These are phyloP conservation scores for Phlegmacium glaucopus DNA, from an alignment of 768 basidiomycete genomes.

Conservation along the genomic window DNA sequence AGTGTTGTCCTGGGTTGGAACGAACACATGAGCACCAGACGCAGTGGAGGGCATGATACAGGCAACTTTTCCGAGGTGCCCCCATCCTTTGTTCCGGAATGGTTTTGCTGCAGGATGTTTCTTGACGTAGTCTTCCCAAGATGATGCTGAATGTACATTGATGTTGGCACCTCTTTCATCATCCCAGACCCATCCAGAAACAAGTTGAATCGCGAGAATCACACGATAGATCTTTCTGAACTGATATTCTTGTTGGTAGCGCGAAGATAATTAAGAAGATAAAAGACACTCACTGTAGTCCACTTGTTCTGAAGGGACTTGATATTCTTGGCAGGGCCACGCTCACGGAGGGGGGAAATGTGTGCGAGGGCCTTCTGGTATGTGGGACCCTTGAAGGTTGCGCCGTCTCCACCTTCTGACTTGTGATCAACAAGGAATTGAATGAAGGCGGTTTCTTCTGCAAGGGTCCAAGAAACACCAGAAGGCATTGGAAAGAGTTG, in stretches of 20 bases:
- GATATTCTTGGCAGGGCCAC: neutral
- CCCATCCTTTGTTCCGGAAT: slow-evolving; percentile 19
- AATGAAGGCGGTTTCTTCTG: neutral
- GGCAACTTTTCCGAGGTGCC: neutral
- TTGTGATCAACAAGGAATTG: neutral
- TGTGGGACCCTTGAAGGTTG: neutral
- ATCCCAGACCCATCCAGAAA: slow-evolving; percentile 4
- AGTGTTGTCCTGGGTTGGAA: neutral
- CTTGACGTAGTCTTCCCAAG: slow-evolving; percentile 15
- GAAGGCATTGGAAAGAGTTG: too few species aligned
- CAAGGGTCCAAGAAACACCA: too few species aligned
- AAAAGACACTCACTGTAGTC: neutral
- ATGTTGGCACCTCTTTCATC: slow-evolving; percentile 9
- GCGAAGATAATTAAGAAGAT: neutral
- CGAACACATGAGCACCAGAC: neutral
- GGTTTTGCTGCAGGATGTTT: slow-evolving; percentile 16
- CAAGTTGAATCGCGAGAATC: neutral
- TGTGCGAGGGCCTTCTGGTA: neutral
- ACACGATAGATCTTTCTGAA: neutral
- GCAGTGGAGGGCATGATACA: slow-evolving; percentile 5
- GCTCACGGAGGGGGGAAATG: neutral
- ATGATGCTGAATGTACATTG: slow-evolving; percentile 2
- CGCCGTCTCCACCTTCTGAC: neutral
- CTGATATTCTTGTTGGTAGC: neutral
- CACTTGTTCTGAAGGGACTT: neutral